Base-by-base conservation (phyloP, 495 filamentous ascomycete genomes). In the Clavariopsis aquatica region DNA sequence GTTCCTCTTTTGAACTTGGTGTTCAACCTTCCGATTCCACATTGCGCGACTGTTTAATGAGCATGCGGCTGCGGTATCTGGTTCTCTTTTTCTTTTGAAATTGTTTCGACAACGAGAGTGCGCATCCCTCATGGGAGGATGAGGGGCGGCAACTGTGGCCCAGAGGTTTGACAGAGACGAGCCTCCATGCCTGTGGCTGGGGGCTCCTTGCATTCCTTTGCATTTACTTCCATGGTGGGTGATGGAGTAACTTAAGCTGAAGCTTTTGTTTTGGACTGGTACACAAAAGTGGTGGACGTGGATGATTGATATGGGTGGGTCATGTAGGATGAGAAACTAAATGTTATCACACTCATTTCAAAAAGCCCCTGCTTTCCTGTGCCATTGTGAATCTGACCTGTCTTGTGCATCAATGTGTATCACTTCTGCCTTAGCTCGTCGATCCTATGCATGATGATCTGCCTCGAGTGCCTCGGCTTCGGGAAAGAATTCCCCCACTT, bases 261-360 rank as follows among this genome's bases (percentile, higher is more conserved):
- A 59, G 2, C 20, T 22, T n/a, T 13, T 19, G 2, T 24, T n/a
- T 19, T 8, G 49, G 2, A 24, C n/a, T 17, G 31, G 29, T 17
- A 4, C 20, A 20, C 12, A 29, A 28, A 28, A 49, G 27, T 8
- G 52, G 49, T 55, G 57, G 29, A 4, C 5, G 43, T n/a, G 20
- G 15, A 61, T 57, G 57, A 57, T 49, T 54, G 52, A 54, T 52
- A 23, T 20, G 64, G 38, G 57, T 55, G 54, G 52, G 29, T 57
- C 52, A 68, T 60, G 65, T 64, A 68, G 59, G 65, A 64, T 62
- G 59, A 68, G 47, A 53, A 55, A 29, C 59, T 59, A 60, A 55
- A 68, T 59, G 55, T 27, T 62, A 68, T 58, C 60, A 68, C 60
- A 68, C 65, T 68, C 65, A 56, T 68, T 68, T 62, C 10, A 53